Percentiles rank a stretch among this genome's conserved stretches.
Evolutionary conservation across 768 basidiomycete species (phyloP).

Genomic region (Phanerodontia chrysosporium): DNA sequence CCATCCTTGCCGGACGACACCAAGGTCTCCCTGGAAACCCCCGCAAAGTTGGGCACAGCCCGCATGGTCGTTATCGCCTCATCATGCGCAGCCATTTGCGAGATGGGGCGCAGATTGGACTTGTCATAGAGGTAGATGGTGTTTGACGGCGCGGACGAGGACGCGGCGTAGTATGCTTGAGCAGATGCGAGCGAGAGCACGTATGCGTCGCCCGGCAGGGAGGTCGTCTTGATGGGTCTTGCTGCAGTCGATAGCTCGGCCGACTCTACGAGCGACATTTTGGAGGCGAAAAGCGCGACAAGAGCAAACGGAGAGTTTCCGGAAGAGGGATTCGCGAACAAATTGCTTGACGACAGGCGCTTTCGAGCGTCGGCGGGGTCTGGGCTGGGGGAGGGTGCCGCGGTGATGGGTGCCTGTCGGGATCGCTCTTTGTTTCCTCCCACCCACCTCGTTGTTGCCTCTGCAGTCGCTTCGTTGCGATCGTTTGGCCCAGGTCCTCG

Average conservation of each 20-base stretch:
- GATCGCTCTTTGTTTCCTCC: constrained; percentile 15
- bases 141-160: constrained; percentile 59
- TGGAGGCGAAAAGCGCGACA: not conserved
- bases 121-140: constrained; percentile 67
- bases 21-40: constrained; percentile 39
- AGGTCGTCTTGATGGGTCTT: constrained; percentile 27
- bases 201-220: constrained; percentile 45
- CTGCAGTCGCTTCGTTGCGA: constrained; percentile 19
- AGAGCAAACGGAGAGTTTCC: constrained; percentile 5
- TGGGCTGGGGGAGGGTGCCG: not conserved
- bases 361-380: not conserved
- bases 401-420: constrained; percentile 6
- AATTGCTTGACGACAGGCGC: constrained; percentile 10
- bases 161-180: constrained; percentile 50
- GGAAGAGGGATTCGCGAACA: not conserved
- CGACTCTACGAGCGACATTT: constrained; percentile 31
- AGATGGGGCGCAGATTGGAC: constrained; percentile 40
- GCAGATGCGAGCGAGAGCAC: constrained; percentile 54
- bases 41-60: constrained; percentile 38
- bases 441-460: constrained; percentile 20
- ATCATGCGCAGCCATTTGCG: constrained; percentile 54
- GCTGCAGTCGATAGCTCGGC: constrained; percentile 21
- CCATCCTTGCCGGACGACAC: constrained; percentile 72
- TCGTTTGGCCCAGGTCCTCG: constrained; percentile 12
- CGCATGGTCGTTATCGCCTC: constrained; percentile 53